These are phyloP conservation scores for Silene coronaria DNA, from an alignment of 179 eudicot genomes.

Conservation along the genomic window DNA sequence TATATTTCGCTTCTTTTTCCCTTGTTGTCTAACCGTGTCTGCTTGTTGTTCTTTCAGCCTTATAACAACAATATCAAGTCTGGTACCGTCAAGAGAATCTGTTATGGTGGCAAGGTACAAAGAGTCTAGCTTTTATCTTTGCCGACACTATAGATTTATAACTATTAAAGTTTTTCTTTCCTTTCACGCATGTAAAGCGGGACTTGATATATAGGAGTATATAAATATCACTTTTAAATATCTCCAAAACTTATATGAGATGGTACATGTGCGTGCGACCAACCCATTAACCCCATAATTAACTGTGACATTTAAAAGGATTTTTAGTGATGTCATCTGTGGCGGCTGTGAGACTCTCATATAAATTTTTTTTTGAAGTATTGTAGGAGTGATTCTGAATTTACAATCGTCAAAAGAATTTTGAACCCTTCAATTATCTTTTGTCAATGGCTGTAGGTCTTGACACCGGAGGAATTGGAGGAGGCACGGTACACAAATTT, in stretches of 20 bases:
- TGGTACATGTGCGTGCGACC: too few relatives aligned
- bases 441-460: slow-evolving; percentile 26
- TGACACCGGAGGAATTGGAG: slow-evolving; percentile 37
- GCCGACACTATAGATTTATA: too few relatives aligned
- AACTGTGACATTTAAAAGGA: too few relatives aligned
- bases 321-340: too few relatives aligned
- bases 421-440: not conserved
- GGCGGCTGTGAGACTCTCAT: too few relatives aligned
- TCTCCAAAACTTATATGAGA: too few relatives aligned
- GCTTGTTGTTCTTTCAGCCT: slow-evolving; percentile 24
- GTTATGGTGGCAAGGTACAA: slow-evolving; percentile 36
- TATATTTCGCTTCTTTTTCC: not conserved
- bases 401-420: not conserved
- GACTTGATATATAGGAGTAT: not conserved
- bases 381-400: not conserved
- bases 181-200: not conserved
- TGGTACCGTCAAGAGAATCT: slow-evolving; percentile 27
- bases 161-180: not conserved
- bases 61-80: not conserved
- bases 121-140: not conserved
- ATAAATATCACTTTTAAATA: not conserved
- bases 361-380: not conserved
- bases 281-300: too few relatives aligned
- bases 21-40: slow-evolving; percentile 10
- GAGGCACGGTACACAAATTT: slow-evolving; percentile 19